Evolutionary conservation across 306 rosid genomes (phyloP).

Genomic region (Cyamopsis tetragonoloba): DNA sequence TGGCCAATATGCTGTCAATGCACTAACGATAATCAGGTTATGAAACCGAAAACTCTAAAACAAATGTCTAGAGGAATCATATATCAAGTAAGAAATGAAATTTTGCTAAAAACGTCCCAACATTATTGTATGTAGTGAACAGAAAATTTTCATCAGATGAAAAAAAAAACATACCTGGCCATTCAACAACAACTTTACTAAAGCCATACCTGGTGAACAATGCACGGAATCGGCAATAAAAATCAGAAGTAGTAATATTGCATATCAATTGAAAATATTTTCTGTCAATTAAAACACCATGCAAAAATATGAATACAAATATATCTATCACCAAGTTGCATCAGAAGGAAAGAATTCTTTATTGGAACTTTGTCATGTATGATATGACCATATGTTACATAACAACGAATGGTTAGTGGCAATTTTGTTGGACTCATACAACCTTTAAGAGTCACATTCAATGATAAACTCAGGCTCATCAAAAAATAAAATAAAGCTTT

Average conservation of each 20-base stretch:
- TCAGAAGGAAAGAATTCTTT: not conserved
- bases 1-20: slow-evolving; percentile 75
- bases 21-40: slow-evolving; percentile 10
- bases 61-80: slow-evolving; percentile 7
- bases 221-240: slow-evolving; percentile 10
- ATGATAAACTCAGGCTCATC: not conserved
- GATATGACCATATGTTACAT: too few species aligned
- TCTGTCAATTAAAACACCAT: not conserved
- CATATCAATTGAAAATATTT: not conserved
- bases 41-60: not conserved
- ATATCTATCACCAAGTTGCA: slow-evolving; percentile 1
- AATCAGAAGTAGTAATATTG: not conserved
- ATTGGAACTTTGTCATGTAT: not conserved
- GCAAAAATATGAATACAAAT: not conserved
- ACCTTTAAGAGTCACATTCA: not conserved
- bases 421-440: not conserved
- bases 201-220: slow-evolving; percentile 70
- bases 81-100: not conserved
- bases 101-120: not conserved
- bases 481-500: not conserved
- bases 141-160: not conserved
- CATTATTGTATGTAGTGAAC: not conserved
- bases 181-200: slow-evolving; percentile 87
- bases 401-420: too few species aligned
- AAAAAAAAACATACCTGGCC: slow-evolving; percentile 59